Base-by-base conservation (phyloP, 495 filamentous ascomycete genomes). In the Peziza echinospora region DNA sequence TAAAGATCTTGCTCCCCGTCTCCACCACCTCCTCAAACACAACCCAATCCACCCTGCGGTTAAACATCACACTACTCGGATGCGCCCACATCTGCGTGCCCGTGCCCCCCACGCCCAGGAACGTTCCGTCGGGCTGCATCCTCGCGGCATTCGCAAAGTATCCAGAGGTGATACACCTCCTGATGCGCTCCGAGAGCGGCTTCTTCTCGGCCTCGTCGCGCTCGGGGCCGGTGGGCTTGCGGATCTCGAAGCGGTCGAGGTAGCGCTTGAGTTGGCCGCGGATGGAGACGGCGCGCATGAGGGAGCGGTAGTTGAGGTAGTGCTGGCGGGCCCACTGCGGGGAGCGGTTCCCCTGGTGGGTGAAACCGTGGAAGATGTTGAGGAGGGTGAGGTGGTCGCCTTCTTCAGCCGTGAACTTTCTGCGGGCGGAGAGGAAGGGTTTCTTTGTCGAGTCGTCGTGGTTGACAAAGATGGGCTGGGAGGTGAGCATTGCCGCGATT, bases 1-100 rank as follows among this genome's bases (percentile, higher is more conserved):
- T 93, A 52, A 78, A 96, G 0, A 72, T 85, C 67, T 94, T 96
- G 47, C 73, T 71, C 13, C 82, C 80, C 19, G 82, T 91, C 63
- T 97, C 85, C 68, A 93, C 75, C 44, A 94, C 75, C 60, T 96
- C 91, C 56, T 91, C 81, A 57, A 96, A 97, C 37, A 97, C 75
- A 8, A 97, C 86, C 89, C 89, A 97, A 53, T 96, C 87, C 16
- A 82, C 84, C 67, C 92, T 94, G 40, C 89, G 76, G 63, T 94
- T 93, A 70, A 96, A 96, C 78, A 97, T 84, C 55, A 97, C 62
- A 16, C 82, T 89, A 55, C 75, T 91, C 3, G 89, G 91, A 64
- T 97, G 89, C 17, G 84, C 84, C 66, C 92, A 74, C 26, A 97
- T 65, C 39, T 73, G 72, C 34, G 65, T 70, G n/a, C n/a, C n/a